Evolutionary conservation across 2,329 filamentous ascomycete species (phyloP).

Genomic region (Hypomyces rosellus): DNA sequence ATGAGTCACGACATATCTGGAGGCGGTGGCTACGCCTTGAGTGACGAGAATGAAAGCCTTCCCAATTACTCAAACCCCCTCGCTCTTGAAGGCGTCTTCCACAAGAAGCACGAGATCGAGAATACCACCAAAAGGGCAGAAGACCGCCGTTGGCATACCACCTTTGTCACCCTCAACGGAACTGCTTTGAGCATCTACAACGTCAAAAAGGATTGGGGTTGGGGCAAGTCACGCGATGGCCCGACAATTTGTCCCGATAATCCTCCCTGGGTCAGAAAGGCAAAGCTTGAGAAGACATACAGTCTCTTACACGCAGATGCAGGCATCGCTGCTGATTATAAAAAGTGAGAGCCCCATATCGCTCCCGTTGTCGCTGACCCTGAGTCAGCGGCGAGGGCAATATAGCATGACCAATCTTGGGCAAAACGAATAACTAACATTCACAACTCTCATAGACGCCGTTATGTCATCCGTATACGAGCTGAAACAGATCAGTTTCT

Average conservation of each 20-base stretch:
- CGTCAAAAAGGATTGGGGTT: slow-evolving; percentile 51
- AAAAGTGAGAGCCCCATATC: slow-evolving; percentile 45
- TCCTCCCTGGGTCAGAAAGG: slow-evolving; percentile 46
- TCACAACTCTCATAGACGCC: slow-evolving; percentile 34
- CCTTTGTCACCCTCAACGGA: slow-evolving; percentile 59
- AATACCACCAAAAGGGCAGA: slow-evolving; percentile 56
- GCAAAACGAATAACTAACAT: neutral
- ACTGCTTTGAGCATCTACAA: slow-evolving; percentile 62
- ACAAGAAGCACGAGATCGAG: slow-evolving; percentile 60
- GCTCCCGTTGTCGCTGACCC: neutral
- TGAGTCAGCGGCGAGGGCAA: neutral
- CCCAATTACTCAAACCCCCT: slow-evolving; percentile 54
- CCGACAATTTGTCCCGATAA: slow-evolving; percentile 44
- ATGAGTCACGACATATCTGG: too few species aligned
- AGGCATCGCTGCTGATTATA: slow-evolving; percentile 66
- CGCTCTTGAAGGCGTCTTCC: slow-evolving; percentile 50
- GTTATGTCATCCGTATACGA: slow-evolving; percentile 64
- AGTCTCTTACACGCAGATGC: slow-evolving; percentile 69
- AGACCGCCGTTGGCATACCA: slow-evolving; percentile 57
- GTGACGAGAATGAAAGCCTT: slow-evolving; percentile 21
- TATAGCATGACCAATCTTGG: neutral
- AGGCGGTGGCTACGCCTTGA: too few species aligned
- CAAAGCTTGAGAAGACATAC: slow-evolving; percentile 58
- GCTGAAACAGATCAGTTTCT: slow-evolving; percentile 70
- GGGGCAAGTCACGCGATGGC: slow-evolving; percentile 42